Conservation (phyloP, 2,329 filamentous ascomycete species). For the Curvularia eragrostidis region DNA sequence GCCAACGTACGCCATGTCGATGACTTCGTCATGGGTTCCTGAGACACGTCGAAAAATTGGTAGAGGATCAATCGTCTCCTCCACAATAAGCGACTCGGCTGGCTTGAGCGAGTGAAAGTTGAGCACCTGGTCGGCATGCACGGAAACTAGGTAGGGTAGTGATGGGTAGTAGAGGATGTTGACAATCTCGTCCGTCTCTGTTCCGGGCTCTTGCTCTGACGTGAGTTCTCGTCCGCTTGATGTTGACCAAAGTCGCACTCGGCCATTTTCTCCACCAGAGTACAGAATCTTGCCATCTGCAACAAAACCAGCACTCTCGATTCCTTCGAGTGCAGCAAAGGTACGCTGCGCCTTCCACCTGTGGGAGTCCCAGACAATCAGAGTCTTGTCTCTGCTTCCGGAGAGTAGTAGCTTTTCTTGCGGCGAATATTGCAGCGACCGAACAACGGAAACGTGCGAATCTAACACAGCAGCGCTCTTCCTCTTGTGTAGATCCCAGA, state of each 20-base stretch:
- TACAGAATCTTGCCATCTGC: slow-evolving; percentile 74
- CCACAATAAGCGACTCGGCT: slow-evolving; percentile 48
- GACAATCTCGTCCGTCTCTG: slow-evolving; percentile 72
- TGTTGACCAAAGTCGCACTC: slow-evolving; percentile 82
- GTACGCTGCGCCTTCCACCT: slow-evolving; percentile 85
- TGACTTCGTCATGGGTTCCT: slow-evolving; percentile 96
- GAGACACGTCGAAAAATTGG: slow-evolving; percentile 79
- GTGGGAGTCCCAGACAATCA: slow-evolving; percentile 86
- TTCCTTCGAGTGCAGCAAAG: slow-evolving; percentile 81
- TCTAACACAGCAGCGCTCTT: slow-evolving; percentile 79
- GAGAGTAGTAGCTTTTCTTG: slow-evolving; percentile 79
- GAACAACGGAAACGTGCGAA: slow-evolving; percentile 94
- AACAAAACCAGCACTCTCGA: slow-evolving; percentile 85
- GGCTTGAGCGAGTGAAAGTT: slow-evolving; percentile 70
- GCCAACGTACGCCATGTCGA: slow-evolving; percentile 87
- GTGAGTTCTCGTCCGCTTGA: slow-evolving; percentile 81
- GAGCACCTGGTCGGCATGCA: slow-evolving; percentile 89
- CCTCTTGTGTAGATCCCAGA: slow-evolving; percentile 91
- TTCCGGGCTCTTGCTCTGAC: slow-evolving; percentile 68
- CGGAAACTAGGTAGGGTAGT: slow-evolving; percentile 75
- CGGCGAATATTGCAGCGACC: slow-evolving; percentile 80
- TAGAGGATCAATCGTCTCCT: slow-evolving; percentile 62
- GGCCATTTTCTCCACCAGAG: slow-evolving; percentile 84
- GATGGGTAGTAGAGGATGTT: slow-evolving; percentile 71
- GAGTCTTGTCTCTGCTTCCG: slow-evolving; percentile 88